Evolutionary conservation across 2,329 filamentous ascomycete genomes (phyloP), one percentile per base, ranked within the genome.

Genomic region (Falciphora oryzae): DNA sequence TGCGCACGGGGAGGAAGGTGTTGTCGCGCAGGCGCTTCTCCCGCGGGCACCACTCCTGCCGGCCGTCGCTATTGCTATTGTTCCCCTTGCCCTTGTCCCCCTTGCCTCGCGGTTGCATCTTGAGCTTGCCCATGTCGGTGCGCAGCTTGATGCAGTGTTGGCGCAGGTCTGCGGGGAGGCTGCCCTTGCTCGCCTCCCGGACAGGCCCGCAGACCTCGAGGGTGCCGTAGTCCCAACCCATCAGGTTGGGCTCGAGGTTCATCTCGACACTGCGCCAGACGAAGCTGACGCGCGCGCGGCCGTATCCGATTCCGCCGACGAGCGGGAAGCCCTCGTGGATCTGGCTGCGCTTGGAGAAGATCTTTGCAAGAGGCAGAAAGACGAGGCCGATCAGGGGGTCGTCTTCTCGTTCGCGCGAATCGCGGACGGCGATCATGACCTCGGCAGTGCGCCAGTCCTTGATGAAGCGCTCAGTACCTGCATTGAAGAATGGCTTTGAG

Each of bases 401-500:
- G 63, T 90, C 85, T 71, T 92, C 90, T 63, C 89, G 84, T 28
- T 90, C 80, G 5, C 89, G 81, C 27, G 85, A 80, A 71, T 92
- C 90, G 14, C 88, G 83, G 1, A 91, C 88, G 1, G 83, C 80
- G 35, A 93, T 77, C 68, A 90, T 87, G 38, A 92, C 79, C 72
- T 92, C 89, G 1, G 87, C 83, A 16, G 81, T 85, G 22, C 79
- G 80, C 83, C 89, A 91, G 71, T 92, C 86, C 16, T 85, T 80
- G 56, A 92, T 81, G 67, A 91, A 91, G 6, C 88, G 83, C 73
- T 93, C 90, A 2, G 86, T 90, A 7, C 88, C 88, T 3, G 90
- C 89, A 68, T 92, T 92, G 79, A 90, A 92, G 74, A 92, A 92
- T 0, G 90, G 90, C 70, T 91, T 91, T 0, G 86, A 83, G 67